These are phyloP conservation scores for Candida methanosorbosa DNA, from an alignment of 805 yeast genomes.

Conservation along the genomic window DNA sequence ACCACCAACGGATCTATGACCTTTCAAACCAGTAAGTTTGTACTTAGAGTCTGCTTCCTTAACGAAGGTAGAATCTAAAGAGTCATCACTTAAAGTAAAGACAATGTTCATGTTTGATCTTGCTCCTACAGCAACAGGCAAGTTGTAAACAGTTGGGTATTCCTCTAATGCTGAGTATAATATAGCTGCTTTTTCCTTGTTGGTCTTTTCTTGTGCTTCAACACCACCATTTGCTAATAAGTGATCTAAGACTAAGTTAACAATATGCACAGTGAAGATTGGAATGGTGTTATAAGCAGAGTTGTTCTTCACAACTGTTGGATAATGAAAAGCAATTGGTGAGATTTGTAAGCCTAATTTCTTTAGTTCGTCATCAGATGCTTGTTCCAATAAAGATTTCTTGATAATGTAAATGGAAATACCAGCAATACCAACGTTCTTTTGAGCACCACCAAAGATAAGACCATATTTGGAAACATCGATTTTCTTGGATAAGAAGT, in stretches of 20 bases:
- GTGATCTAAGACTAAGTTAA: slow-evolving; percentile 65
- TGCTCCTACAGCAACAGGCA: slow-evolving; percentile 53
- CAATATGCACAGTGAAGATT: slow-evolving; percentile 80
- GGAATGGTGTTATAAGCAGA: slow-evolving; percentile 96
- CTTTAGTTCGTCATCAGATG: slow-evolving; percentile 52
- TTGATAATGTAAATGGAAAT: slow-evolving; percentile 85
- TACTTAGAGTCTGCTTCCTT: slow-evolving; percentile 49
- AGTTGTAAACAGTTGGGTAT: slow-evolving; percentile 52
- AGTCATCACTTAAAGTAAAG: slow-evolving; percentile 54
- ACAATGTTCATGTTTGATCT: slow-evolving; percentile 93
- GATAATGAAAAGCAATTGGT: slow-evolving; percentile 86
- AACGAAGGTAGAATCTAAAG: slow-evolving; percentile 60
- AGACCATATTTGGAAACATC: slow-evolving; percentile 83
- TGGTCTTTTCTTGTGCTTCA: slow-evolving; percentile 44
- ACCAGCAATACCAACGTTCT: slow-evolving; percentile 96
- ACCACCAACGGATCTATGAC: slow-evolving; percentile 97
- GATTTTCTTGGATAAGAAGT: slow-evolving; percentile 71
- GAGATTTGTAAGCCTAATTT: slow-evolving; percentile 61
- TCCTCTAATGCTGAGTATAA: slow-evolving; percentile 61
- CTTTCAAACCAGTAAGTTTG: slow-evolving; percentile 77
- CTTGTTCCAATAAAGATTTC: slow-evolving; percentile 63
- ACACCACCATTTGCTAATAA: slow-evolving; percentile 69
- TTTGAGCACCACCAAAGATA: slow-evolving; percentile 97
- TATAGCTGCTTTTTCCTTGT: slow-evolving; percentile 51
- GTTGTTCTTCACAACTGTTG: slow-evolving; percentile 79